Evolutionary conservation across 2,329 filamentous ascomycete species (phyloP), one percentile per base, ranked within the genome.

Genomic region (Colletotrichum lini): DNA sequence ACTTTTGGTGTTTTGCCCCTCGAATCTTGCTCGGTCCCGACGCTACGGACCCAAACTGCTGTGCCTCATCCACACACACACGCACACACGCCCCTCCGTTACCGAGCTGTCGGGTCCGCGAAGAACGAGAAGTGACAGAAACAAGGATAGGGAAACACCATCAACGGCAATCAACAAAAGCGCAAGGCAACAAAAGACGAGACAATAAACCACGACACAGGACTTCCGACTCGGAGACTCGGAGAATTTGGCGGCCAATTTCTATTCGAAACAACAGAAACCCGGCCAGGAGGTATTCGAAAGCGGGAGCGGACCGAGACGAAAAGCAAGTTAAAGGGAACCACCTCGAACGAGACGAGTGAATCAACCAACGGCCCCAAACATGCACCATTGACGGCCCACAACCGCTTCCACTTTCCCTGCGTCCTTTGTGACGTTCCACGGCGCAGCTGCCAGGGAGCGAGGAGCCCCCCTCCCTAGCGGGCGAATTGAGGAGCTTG

Each of bases 91-190:
- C 56, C 44, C 40, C 47, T 47, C 30, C 56, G 50, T 38, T 68
- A 68, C 65, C 68, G 59, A 54, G 38, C 58, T 44, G 58, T 35
- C 68, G 68, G 68, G 58, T 59, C 68, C 38, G 38, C 68, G 21
- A 59, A 47, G 30, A 71, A 53, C 42, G 57, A 62, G 50, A 58
- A 59, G 18, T 63, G 65, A 64, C 68, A 50, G 8, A 54, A 68
- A 6, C 26, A 21, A 30, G 42, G 18, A 26, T 26, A 23, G 45
- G 65, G 21, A 42, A 62, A 42, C 16, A 42, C 16, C 40, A 30
- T 30, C 6, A 13, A 45, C 47, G 26, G n/a, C 42, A n/a, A 50
- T n/a, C 26, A 38, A 52, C 59, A 21, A 21, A 12, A 5, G 5
- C 12, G 30, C 26, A 42, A 23, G 47, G 21, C 4, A 21, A 26